phyloP scores from a whole-genome alignment of 2,329 filamentous ascomycete genomes.

The Ambrosiella xylebori region DNA sequence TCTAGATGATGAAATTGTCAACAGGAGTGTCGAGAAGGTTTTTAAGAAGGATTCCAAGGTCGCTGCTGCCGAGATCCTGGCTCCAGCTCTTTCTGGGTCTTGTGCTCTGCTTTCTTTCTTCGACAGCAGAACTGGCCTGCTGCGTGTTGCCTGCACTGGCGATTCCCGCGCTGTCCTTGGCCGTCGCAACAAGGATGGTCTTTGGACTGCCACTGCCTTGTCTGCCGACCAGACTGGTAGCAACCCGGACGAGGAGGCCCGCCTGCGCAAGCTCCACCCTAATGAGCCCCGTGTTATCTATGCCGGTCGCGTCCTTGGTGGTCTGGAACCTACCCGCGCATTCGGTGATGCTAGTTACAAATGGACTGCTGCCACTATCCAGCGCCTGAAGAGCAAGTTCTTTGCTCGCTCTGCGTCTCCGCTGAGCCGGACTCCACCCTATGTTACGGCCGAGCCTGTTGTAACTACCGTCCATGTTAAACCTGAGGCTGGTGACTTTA shows the following conservation, averaged over 20 bases:
- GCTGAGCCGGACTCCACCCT: conserved; percentile 76
- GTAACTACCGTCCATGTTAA: conserved; percentile 85
- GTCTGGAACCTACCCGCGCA: conserved; percentile 79
- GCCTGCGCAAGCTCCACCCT: conserved; percentile 73
- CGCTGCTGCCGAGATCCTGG: conserved; percentile 79
- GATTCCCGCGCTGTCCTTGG: conserved; percentile 92
- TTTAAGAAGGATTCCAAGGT: conserved; percentile 75
- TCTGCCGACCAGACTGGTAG: conserved; percentile 89
- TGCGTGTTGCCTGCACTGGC: conserved; percentile 88
- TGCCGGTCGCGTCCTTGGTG: conserved; percentile 80
- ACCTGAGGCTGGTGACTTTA: conserved; percentile 79
- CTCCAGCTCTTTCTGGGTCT: conserved; percentile 88
- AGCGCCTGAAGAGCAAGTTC: conserved; percentile 67
- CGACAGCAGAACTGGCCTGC: conserved; percentile 67
- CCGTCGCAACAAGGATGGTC: conserved; percentile 57
- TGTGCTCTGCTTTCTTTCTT: conserved; percentile 95
- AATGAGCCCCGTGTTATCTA: conserved; percentile 74
- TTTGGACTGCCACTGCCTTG: conserved; percentile 81
- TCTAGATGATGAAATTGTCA: conserved; percentile 84
- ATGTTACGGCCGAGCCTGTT: conserved; percentile 90
- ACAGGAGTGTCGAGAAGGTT: conserved; percentile 83
- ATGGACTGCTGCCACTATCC: conserved; percentile 74
- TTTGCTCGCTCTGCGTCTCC: conserved; percentile 67
- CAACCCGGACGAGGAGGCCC: conserved; percentile 67
- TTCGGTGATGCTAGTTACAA: conserved; percentile 97